Conservation (phyloP, 345 rosid species). For the Punica granatum region DNA sequence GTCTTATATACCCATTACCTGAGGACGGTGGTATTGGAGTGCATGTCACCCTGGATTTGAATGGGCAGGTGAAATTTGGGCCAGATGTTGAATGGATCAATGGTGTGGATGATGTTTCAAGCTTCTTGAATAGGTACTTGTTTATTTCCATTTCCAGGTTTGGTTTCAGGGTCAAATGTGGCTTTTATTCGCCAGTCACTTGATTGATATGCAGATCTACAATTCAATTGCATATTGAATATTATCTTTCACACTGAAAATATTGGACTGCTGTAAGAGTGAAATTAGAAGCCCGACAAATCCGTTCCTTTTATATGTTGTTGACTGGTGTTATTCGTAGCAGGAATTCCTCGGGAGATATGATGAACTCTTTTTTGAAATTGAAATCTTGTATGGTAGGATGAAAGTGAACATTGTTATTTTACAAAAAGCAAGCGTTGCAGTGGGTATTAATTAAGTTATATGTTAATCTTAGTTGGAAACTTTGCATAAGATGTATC, state of each 20-base stretch:
- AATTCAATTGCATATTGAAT: neutral
- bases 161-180: neutral
- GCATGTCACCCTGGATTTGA: constrained; percentile 85
- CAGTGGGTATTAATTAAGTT: too few species aligned
- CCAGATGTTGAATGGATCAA: constrained; percentile 93
- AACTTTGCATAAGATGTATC: too few species aligned
- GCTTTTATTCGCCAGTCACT: neutral
- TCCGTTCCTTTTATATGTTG: neutral
- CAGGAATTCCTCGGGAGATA: neutral
- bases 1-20: constrained; percentile 77
- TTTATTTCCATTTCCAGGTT: neutral
- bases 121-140: constrained; percentile 68
- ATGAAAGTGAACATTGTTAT: neutral
- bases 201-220: neutral
- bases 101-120: constrained; percentile 43
- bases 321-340: neutral
- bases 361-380: neutral
- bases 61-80: constrained; percentile 84
- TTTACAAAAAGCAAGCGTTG: too few species aligned
- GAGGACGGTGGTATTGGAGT: constrained; percentile 93
- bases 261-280: neutral
- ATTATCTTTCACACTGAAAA: neutral
- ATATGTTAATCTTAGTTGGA: too few species aligned
- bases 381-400: neutral
- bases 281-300: neutral